Base-by-base conservation (phyloP, 257 asterid genomes). In the Haberlea rhodopensis region DNA sequence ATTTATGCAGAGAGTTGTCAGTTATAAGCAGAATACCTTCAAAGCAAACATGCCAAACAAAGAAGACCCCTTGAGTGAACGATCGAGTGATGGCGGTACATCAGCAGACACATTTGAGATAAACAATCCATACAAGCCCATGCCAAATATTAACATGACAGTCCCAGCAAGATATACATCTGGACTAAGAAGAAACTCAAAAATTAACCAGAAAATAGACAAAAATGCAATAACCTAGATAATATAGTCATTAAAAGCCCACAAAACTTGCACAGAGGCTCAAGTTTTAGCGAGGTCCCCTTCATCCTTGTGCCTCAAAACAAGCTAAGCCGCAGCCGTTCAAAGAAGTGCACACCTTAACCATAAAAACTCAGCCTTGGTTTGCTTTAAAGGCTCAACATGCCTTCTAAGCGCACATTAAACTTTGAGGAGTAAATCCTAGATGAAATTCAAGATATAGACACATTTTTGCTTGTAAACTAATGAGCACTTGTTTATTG, bases 141-240 rank as follows among this genome's bases (percentile, higher is more conserved):
- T 91, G 27, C 97, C 98, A 31, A 91, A 91, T 70, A 91, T 91
- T 58, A 91, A 70, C 97, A 91, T 91, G 22, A 91, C 96, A 1
- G 98, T 91, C 75, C 98, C 98, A 56, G 96, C 98, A 70, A 91
- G 94, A 70, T 88, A 88, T 59, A 85, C 91, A 75, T 88, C 96
- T 88, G 86, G 32, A 31, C 31, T 31, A 53, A 34, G 26, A 46
- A 31, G 64, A 54, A 51, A 48, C 15, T 26, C 56, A 49, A 61
- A 61, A 63, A 58, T 53, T 10, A 62, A 51, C 59, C 57, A 66
- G 58, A n/a, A 53, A 25, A n/a, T 58, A 21, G 6, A 62, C 8
- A n/a, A 7, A 29, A 25, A 24, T 28, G 5, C 2, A 26, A 27
- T 24, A 11, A 43, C 16, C 8, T 8, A n/a, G 3, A 54, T n/a